Percentiles rank a stretch among this genome's conserved stretches.
phyloP scores from a whole-genome alignment of 306 rosid species.

The Quercus dentata region DNA sequence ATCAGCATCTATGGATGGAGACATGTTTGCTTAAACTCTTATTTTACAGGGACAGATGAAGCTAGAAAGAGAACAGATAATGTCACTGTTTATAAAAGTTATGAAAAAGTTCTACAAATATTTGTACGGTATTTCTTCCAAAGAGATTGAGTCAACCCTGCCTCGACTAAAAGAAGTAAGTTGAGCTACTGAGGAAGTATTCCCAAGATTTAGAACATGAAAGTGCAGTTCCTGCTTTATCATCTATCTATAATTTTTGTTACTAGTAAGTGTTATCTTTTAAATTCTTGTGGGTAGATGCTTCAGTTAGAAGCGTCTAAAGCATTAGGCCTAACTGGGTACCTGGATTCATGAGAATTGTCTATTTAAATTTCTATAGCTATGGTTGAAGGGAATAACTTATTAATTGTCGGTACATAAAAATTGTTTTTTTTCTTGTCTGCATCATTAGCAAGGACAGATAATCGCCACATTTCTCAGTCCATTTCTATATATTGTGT shows the following conservation, averaged over 20 bases:
- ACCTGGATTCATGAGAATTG: background rate
- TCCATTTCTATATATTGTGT: background rate
- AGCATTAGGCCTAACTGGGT: background rate
- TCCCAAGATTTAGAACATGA: background rate
- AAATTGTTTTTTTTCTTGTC: background rate
- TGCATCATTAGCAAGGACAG: background rate
- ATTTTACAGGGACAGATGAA: slow-evolving; percentile 60
- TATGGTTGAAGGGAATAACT: background rate
- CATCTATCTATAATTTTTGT: background rate
- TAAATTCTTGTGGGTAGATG: background rate
- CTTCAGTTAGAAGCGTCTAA: background rate
- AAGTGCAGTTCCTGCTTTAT: background rate
- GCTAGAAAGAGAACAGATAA: slow-evolving; percentile 73
- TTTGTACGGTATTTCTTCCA: slow-evolving; percentile 54
- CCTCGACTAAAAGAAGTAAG: slow-evolving; percentile 79
- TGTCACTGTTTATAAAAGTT: slow-evolving; percentile 77
- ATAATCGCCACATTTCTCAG: background rate
- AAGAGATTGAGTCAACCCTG: slow-evolving; percentile 73
- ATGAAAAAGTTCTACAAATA: slow-evolving; percentile 74
- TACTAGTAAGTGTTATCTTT: background rate
- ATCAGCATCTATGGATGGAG: slow-evolving; percentile 5
- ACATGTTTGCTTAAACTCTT: slow-evolving; percentile 13
- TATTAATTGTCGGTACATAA: background rate
- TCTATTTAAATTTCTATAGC: background rate
- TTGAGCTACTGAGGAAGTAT: slow-evolving; percentile 4